These are phyloP conservation scores for Penicillium olsonii DNA, from an alignment of 2,329 filamentous ascomycete species.

Conservation along the genomic window DNA sequence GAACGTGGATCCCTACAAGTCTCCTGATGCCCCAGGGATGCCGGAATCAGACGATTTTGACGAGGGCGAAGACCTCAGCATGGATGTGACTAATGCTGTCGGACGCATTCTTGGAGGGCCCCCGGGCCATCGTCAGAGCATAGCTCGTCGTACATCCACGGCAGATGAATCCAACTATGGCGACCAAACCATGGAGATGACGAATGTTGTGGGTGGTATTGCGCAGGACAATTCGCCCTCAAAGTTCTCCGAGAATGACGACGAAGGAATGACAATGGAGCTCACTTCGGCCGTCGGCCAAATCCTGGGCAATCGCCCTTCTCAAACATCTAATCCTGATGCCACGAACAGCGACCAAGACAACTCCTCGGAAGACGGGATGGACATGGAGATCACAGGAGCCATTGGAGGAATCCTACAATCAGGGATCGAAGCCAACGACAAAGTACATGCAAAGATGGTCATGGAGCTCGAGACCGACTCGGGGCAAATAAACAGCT, in stretches of 20 bases:
- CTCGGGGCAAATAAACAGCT: slow-evolving; percentile 48
- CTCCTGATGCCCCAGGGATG: slow-evolving; percentile 4
- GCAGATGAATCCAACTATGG: slow-evolving; percentile 48
- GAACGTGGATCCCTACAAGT: slow-evolving; percentile 42
- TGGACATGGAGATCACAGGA: slow-evolving; percentile 63
- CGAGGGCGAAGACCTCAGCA: slow-evolving; percentile 73
- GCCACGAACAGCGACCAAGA: slow-evolving; percentile 28
- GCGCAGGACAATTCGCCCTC: slow-evolving; percentile 22
- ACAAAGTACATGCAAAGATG: slow-evolving; percentile 54
- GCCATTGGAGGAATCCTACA: slow-evolving; percentile 55
- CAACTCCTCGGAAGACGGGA: slow-evolving; percentile 27
- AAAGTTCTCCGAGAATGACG: slow-evolving; percentile 22
- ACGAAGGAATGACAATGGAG: slow-evolving; percentile 52
- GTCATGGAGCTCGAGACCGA: slow-evolving; percentile 62
- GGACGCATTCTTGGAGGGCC: slow-evolving; percentile 70
- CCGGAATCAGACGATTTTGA: slow-evolving; percentile 45
- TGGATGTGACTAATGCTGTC: slow-evolving; percentile 86
- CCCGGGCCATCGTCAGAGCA: slow-evolving; percentile 33
- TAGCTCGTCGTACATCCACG: slow-evolving; percentile 45
- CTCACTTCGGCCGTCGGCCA: slow-evolving; percentile 49
- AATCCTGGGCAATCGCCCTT: slow-evolving; percentile 34
- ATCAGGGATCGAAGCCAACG: slow-evolving; percentile 41
- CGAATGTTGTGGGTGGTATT: slow-evolving; percentile 46
- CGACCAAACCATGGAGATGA: slow-evolving; percentile 52
- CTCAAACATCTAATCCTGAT: slow-evolving; percentile 19